Base-by-base conservation (phyloP, 352 stramenopile species). In the Globisporangium canariense region DNA sequence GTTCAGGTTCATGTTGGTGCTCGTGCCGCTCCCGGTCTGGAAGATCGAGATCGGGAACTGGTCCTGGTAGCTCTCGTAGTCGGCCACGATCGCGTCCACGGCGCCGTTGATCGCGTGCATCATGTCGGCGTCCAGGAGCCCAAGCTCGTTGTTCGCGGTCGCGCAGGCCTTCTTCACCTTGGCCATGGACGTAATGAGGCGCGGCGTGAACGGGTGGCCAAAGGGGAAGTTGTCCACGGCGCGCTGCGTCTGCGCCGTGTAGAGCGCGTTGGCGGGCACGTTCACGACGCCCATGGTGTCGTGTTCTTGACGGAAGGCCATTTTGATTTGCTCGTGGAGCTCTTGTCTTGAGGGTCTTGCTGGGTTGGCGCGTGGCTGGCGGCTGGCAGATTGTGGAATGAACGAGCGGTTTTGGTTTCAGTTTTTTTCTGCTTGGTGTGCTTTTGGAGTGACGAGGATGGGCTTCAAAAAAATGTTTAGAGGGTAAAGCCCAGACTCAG, bases 1-100 rank as follows among this genome's bases (percentile, higher is more conserved):
- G 78, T 99, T 99, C 22, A 97, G 88, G 78, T 99, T 99, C 96
- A 99, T 99, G 78, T 99, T 99, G 41, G 93, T 98, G 70, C 98
- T 96, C n/a, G 96, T 99, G 30, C 96, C 96, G 55, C 76, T 92
- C 45, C 96, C 95, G 7, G 94, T 98, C 74, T 99, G 96, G 72
- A 81, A 88, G 58, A 83, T 77, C 46, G 74, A 79, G 67, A 85
- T 74, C 10, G 77, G 77, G 75, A 85, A 85, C 55, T 85, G 77
- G 50, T 73, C 65, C 14, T 64, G 63, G 64, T 75, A 77, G 14
- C 13, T 46, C 18, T 61, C 57, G 54, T 77, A 85, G 54, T 78
- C 67, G 32, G 8, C 13, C 9, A 77, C 69, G 47, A 85, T 64
- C 25, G 50, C 54, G 53, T 85, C 72, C 20, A 71, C 77, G 0